Base-by-base conservation (phyloP, 2,329 filamentous ascomycete genomes). In the Talaromyces sp. region DNA sequence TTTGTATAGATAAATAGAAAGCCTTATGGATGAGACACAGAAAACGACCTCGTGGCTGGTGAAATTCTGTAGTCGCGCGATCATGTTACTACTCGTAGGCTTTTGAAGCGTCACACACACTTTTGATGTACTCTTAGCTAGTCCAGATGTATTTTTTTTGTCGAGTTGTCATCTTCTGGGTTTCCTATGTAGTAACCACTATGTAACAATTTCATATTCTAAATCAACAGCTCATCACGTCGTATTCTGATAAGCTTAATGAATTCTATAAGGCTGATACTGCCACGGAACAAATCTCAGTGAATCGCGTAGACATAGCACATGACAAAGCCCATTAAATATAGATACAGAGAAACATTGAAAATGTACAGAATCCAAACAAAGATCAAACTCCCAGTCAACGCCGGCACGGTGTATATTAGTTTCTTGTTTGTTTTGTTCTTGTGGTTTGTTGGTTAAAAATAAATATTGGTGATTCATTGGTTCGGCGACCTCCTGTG, bases 1-100 rank as follows among this genome's bases (percentile, higher is more conserved):
- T 61, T 56, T 61, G 59, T 61, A 61, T 61, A 61, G 59, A 61
- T 61, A 61, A 61, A 61, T 61, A 61, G 59, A 61, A 61, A 61
- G 51, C 51, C 57, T 38, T 61, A 57, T 58, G 59, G 59, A 58
- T 57, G 52, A 26, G 5, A n/a, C 26, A 27, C 4, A 27, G 9
- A 29, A 35, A 58, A 38, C 41, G 54, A 52, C 24, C 27, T n/a
- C 43, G 35, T 21, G 19, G 43, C 43, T 67, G 58, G 63, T 65
- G 43, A 24, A 46, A 43, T 24, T 24, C 43, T 46, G 43, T 46
- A 46, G 43, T 46, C 24, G 43, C 43, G 43, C 9, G 43, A 46
- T 24, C 43, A 46, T 46, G 43, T 46, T 43, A 6, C 19, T 38
- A 38, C 35, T 17, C 43, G 43, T 46, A 46, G 43, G 43, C 43